Evolutionary conservation across 176 grass and related monocot genomes (phyloP).

Genomic region (Aegilops sharonensis): DNA sequence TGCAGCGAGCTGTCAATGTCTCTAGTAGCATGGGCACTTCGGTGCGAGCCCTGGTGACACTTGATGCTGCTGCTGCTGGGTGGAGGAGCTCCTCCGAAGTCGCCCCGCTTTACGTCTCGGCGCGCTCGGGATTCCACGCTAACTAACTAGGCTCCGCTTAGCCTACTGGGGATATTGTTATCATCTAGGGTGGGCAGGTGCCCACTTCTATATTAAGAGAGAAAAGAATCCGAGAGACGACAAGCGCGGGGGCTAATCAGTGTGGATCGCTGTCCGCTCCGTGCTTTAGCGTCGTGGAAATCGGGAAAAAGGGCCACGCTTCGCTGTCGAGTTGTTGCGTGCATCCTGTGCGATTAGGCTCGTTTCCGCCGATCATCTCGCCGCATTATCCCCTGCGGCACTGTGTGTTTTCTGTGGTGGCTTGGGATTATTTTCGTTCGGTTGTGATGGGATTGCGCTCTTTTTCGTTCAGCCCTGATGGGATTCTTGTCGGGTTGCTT

Average conservation of each 20-base stretch:
- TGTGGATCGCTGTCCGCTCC: conserved; percentile 37
- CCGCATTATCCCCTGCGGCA: conserved; percentile 41
- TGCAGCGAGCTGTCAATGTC: not conserved
- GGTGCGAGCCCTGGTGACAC: conserved; percentile 3
- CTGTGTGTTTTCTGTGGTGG: not conserved
- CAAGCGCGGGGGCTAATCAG: conserved; percentile 48
- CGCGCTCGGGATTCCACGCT: conserved; percentile 23
- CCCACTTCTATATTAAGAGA: not conserved
- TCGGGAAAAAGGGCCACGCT: conserved; percentile 2
- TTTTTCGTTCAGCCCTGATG: not conserved
- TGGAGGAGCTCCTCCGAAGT: conserved; percentile 5
- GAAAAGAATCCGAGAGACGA: conserved; percentile 25
- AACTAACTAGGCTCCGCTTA: conserved; percentile 37
- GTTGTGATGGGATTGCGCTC: conserved; percentile 7
- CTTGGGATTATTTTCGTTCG: not conserved
- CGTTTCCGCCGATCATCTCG: conserved; percentile 27
- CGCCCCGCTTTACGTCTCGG: conserved; percentile 20
- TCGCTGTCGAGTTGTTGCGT: conserved; percentile 47
- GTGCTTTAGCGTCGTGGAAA: conserved; percentile 41
- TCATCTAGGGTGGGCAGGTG: conserved; percentile 36
- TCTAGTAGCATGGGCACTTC: conserved; percentile 21
- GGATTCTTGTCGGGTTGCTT: conserved; percentile 12
- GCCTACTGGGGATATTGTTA: conserved; percentile 34
- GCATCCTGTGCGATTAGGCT: conserved; percentile 13
- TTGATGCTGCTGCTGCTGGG: not conserved